These are phyloP conservation scores for Sanguinoderma infundibulare DNA, from an alignment of 1,284 basidiomycete species.

Conservation along the genomic window DNA sequence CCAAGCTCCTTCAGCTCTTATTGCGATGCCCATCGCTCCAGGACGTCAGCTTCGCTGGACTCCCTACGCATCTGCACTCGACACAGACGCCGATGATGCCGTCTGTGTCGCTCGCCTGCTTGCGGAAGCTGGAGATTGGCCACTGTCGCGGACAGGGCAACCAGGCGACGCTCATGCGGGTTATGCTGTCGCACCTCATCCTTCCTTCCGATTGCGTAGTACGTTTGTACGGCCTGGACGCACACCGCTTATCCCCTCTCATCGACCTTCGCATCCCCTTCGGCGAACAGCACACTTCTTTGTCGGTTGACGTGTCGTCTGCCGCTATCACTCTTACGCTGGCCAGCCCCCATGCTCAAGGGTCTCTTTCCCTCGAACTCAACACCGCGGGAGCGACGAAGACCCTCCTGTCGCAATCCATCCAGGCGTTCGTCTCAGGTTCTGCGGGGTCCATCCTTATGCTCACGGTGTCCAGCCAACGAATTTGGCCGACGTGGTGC, in stretches of 20 bases:
- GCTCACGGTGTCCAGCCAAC: constrained; percentile 14
- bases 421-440: constrained; percentile 3
- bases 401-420: constrained; percentile 3
- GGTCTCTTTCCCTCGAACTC: constrained; percentile 12
- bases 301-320: constrained; percentile 16
- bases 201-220: constrained; percentile 9
- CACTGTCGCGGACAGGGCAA: constrained; percentile 9
- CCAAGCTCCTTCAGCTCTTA: constrained; percentile 12
- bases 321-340: constrained; percentile 3
- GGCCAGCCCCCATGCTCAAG: not conserved
- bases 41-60: constrained; percentile 3
- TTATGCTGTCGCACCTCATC: constrained; percentile 9
- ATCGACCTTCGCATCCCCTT: constrained; percentile 2
- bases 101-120: not conserved
- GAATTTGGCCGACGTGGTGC: constrained; percentile 22
- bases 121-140: constrained; percentile 13
- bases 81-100: not conserved
- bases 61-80: constrained; percentile 16
- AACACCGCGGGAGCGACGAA: constrained; percentile 17
- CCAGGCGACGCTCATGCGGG: constrained; percentile 8
- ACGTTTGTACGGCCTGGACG: constrained; percentile 11
- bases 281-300: not conserved
- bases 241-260: not conserved
- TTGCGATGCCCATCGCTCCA: constrained; percentile 2
- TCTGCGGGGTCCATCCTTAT: not conserved